Conservation (phyloP, 2,329 filamentous ascomycete species). For the Apiospora saccharicola region DNA sequence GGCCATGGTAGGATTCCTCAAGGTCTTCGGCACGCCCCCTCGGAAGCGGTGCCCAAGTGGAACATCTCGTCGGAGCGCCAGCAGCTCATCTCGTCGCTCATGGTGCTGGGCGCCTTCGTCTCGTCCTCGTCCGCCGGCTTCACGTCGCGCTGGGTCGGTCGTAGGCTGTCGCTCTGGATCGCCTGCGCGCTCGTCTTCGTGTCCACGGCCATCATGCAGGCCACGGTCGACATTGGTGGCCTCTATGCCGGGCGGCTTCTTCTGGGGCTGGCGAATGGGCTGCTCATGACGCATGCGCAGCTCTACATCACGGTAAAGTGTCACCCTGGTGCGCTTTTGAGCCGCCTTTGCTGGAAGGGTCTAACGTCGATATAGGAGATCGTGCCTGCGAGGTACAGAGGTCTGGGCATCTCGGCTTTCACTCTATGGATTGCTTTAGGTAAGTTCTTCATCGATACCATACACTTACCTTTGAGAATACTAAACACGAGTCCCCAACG, state of each 20-base stretch:
- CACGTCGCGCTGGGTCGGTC: constrained; percentile 45
- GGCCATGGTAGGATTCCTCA: constrained; percentile 43
- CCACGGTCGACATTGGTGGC: constrained; percentile 52
- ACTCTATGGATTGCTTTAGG: constrained; percentile 57
- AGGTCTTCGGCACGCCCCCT: constrained; percentile 39
- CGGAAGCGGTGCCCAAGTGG: constrained; percentile 36
- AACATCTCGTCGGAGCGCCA: constrained; percentile 48
- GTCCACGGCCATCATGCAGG: constrained; percentile 60
- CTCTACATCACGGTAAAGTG: constrained; percentile 35
- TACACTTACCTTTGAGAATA: constrained; percentile 31
- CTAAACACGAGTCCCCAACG: neutral
- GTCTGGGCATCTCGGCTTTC: constrained; percentile 55
- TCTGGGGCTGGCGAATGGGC: constrained; percentile 52
- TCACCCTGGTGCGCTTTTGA: constrained; percentile 19
- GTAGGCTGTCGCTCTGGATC: constrained; percentile 49
- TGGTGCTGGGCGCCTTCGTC: constrained; percentile 56
- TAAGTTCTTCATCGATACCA: constrained; percentile 42
- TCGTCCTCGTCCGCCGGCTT: constrained; percentile 51
- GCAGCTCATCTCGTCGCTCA: constrained; percentile 56
- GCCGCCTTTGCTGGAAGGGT: neutral
- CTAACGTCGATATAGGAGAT: neutral
- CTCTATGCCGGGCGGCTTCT: constrained; percentile 58
- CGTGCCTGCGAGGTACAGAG: constrained; percentile 52
- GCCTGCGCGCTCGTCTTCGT: constrained; percentile 46
- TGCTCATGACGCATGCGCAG: constrained; percentile 48